Evolutionary conservation across 345 rosid genomes (phyloP).

Genomic region (Rubroshorea leprosula): DNA sequence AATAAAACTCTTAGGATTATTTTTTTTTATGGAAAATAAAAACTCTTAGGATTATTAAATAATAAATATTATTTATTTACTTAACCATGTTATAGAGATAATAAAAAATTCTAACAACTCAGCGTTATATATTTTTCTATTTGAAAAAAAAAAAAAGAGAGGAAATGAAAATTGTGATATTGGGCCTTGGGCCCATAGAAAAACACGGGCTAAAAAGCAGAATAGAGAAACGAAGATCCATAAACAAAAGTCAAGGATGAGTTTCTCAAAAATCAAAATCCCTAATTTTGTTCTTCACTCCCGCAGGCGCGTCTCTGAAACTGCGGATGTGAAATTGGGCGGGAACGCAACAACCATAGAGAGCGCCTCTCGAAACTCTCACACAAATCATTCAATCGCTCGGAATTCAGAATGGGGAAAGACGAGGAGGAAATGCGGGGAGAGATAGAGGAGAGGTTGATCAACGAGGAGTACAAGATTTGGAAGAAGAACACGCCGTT

Average conservation of each 20-base stretch:
- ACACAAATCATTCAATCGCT: not conserved
- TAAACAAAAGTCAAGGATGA: not conserved
- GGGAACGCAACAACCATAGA: not conserved
- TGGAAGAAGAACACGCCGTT: conserved; percentile 99
- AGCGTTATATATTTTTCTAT: too few species aligned
- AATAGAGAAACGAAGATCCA: not conserved
- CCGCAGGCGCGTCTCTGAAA: not conserved
- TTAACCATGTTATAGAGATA: too few species aligned
- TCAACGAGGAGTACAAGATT: conserved; percentile 96
- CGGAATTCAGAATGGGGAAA: conserved; percentile 51
- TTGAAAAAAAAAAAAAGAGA: too few species aligned
- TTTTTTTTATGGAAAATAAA: too few species aligned
- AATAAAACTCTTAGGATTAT: too few species aligned
- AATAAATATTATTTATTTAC: too few species aligned
- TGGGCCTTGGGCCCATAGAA: too few species aligned
- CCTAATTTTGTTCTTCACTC: not conserved
- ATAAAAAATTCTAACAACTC: too few species aligned
- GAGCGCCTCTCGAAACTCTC: not conserved
- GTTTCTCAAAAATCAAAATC: not conserved
- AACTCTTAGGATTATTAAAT: too few species aligned
- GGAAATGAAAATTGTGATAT: too few species aligned
- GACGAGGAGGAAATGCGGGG: conserved; percentile 98
- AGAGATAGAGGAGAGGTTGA: conserved; percentile 84
- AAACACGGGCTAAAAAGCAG: too few species aligned
- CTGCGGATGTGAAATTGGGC: not conserved